phyloP scores from a whole-genome alignment of 768 basidiomycete genomes.

The Tremella mesenterica region DNA sequence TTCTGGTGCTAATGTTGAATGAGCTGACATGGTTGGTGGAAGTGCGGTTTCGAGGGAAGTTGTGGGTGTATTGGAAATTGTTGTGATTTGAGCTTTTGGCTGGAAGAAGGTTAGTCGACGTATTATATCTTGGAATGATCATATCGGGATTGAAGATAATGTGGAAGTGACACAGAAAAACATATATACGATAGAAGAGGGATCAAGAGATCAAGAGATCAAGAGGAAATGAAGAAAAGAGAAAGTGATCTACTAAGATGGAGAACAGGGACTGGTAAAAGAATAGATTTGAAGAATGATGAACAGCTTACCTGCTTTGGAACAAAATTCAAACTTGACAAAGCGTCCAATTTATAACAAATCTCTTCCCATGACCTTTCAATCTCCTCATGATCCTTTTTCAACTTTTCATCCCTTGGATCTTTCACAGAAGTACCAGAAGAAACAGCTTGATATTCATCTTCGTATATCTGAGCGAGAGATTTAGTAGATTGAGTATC shows the following conservation, averaged over 20 bases:
- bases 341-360: slow-evolving; percentile 77
- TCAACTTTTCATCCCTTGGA: slow-evolving; percentile 78
- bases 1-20: slow-evolving; percentile 84
- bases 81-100: slow-evolving; percentile 83
- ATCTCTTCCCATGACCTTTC: slow-evolving; percentile 75
- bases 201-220: too few species aligned
- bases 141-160: not conserved
- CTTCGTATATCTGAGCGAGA: slow-evolving; percentile 91
- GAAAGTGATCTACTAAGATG: too few species aligned
- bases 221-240: too few species aligned
- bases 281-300: too few species aligned
- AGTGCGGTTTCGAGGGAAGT: slow-evolving; percentile 81
- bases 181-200: too few species aligned
- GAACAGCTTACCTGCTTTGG: slow-evolving; percentile 69
- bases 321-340: slow-evolving; percentile 89
- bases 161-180: not conserved
- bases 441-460: slow-evolving; percentile 69
- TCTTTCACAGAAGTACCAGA: slow-evolving; percentile 54
- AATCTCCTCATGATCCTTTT: slow-evolving; percentile 81
- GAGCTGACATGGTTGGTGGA: slow-evolving; percentile 65
- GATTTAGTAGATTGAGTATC: slow-evolving; percentile 81
- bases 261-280: too few species aligned
- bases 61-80: slow-evolving; percentile 70
- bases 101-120: too few species aligned
- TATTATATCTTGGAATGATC: too few species aligned